Percentiles rank a stretch among this genome's conserved stretches.
phyloP scores from a whole-genome alignment of 352 stramenopile genomes.

The Phytophthora multivora region DNA sequence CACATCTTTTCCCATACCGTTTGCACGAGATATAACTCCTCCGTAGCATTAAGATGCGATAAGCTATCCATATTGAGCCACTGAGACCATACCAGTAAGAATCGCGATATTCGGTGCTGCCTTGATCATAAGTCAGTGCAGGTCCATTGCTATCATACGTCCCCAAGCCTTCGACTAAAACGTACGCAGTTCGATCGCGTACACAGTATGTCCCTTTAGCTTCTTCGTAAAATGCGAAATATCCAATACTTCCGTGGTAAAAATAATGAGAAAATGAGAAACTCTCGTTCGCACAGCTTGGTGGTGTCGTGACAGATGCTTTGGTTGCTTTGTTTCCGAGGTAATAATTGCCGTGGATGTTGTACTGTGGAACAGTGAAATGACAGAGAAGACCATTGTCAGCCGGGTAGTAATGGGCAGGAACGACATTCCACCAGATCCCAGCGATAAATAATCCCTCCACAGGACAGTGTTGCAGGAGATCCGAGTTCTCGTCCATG shows the following conservation, averaged over 20 bases:
- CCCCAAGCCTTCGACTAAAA: constrained; percentile 26
- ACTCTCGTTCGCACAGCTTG: constrained; percentile 17
- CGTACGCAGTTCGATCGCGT: constrained; percentile 32
- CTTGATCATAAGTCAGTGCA: constrained; percentile 20
- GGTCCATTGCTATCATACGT: constrained; percentile 36
- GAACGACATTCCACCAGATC: constrained; percentile 41
- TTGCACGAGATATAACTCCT: constrained; percentile 38
- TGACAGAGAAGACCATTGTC: constrained; percentile 24
- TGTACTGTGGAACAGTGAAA: constrained; percentile 37
- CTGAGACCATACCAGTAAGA: constrained; percentile 36
- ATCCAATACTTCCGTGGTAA: constrained; percentile 35
- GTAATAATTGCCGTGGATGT: constrained; percentile 35
- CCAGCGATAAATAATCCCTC: constrained; percentile 33
- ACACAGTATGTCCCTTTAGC: constrained; percentile 30
- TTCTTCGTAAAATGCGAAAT: constrained; percentile 38
- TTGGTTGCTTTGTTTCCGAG: constrained; percentile 20
- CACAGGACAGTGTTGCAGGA: constrained; percentile 27
- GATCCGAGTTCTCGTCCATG: constrained; percentile 1
- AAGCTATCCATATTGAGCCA: constrained; percentile 27
- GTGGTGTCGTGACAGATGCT: constrained; percentile 14
- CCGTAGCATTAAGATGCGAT: constrained; percentile 28
- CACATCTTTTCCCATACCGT: constrained; percentile 30
- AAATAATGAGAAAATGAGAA: constrained; percentile 36
- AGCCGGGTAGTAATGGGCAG: constrained; percentile 14
- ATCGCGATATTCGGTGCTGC: constrained; percentile 19